Conservation (phyloP, 768 basidiomycete species). For the Amanita polypyramis region DNA sequence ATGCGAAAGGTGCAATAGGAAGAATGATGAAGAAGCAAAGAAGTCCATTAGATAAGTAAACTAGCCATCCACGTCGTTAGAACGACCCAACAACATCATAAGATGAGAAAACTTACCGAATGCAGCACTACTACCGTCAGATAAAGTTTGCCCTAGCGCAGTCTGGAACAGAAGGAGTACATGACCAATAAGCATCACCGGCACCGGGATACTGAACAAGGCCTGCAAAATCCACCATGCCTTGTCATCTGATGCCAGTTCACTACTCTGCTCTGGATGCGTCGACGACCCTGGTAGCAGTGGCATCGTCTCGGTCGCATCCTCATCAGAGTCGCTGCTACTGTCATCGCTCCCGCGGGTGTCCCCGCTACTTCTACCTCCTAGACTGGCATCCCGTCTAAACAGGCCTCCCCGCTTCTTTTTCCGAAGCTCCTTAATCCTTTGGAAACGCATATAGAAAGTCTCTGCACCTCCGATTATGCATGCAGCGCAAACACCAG, state of each 20-base stretch:
- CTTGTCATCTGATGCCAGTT: constrained; percentile 12
- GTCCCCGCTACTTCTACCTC: not conserved
- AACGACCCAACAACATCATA: not conserved
- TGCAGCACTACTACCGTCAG: constrained; percentile 23
- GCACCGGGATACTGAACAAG: constrained; percentile 18
- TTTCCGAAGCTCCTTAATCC: constrained; percentile 1
- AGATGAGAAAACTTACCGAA: constrained; percentile 29
- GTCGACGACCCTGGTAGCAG: constrained; percentile 4
- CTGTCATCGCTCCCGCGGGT: not conserved
- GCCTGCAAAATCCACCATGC: constrained; percentile 23
- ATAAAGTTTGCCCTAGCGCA: constrained; percentile 18
- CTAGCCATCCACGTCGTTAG: constrained; percentile 20
- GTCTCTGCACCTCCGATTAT: constrained; percentile 27
- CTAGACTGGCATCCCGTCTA: not conserved
- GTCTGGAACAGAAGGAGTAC: constrained; percentile 17
- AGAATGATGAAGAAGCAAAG: constrained; percentile 41
- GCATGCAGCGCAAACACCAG: constrained; percentile 30
- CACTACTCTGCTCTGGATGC: constrained; percentile 11
- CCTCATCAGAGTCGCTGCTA: constrained; percentile 5
- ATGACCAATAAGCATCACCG: constrained; percentile 19
- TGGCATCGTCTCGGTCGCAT: constrained; percentile 1
- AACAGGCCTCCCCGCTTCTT: constrained; percentile 1
- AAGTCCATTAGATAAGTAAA: constrained; percentile 37
- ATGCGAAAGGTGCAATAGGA: constrained; percentile 55
- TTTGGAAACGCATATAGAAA: constrained; percentile 3